Conservation (phyloP, 2,329 filamentous ascomycete genomes). For the Hypocrella siamensis region DNA sequence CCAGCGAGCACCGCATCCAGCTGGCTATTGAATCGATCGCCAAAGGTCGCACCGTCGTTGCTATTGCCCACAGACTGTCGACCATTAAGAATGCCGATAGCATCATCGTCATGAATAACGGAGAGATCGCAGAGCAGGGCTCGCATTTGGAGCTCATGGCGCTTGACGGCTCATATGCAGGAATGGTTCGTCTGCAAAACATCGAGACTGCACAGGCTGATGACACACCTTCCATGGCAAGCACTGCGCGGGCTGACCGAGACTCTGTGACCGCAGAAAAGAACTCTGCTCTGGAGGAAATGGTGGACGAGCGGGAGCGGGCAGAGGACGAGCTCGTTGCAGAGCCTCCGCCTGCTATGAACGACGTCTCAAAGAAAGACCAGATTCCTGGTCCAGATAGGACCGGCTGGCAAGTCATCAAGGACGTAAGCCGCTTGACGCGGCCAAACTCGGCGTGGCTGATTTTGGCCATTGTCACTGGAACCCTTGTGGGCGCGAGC, state of each 20-base stretch:
- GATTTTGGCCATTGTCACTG: conserved; percentile 40
- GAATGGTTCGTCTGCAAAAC: conserved; percentile 30
- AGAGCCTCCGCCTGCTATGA: too few species aligned
- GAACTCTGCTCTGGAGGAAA: conserved; percentile 21
- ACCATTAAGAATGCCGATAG: conserved; percentile 49
- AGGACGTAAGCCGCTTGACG: conserved; percentile 18
- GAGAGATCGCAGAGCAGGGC: conserved; percentile 46
- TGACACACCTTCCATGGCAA: conserved; percentile 14
- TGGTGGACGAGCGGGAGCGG: conserved; percentile 14
- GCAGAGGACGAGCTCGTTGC: too few species aligned
- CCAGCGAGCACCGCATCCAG: conserved; percentile 3
- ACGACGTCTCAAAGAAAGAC: too few species aligned
- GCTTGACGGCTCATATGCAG: conserved; percentile 32
- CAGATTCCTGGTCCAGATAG: conserved; percentile 25
- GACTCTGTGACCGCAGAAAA: conserved; percentile 20
- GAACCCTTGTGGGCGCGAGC: conserved; percentile 44
- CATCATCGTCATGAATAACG: conserved; percentile 49
- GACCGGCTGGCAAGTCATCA: conserved; percentile 22
- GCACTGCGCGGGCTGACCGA: conserved; percentile 17
- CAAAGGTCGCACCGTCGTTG: conserved; percentile 27
- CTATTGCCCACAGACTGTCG: conserved; percentile 47
- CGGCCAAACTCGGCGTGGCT: conserved; percentile 23
- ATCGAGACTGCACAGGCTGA: conserved; percentile 16
- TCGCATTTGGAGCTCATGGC: conserved; percentile 44
- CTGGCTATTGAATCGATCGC: conserved; percentile 1